Evolutionary conservation across 495 filamentous ascomycete species (phyloP).

Genomic region (Cladorrhinum samala): DNA sequence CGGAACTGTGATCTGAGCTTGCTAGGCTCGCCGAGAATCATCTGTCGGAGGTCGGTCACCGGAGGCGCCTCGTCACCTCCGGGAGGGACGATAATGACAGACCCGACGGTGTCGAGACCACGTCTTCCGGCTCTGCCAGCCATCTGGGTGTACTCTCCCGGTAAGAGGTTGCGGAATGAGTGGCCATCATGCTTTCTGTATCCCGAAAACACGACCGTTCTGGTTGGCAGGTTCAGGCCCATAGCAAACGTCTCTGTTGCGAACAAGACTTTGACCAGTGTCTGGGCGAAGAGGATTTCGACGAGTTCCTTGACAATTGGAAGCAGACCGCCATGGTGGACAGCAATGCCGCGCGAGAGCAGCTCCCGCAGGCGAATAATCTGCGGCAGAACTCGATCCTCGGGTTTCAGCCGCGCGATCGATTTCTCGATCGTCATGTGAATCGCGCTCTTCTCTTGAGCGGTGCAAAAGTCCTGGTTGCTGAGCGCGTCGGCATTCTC

Average conservation of each 20-base stretch:
- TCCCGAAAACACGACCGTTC: conserved; percentile 96
- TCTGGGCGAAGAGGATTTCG: conserved; percentile 92
- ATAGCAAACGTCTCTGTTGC: conserved; percentile 98
- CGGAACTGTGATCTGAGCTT: conserved; percentile 95
- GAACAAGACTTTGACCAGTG: conserved; percentile 92
- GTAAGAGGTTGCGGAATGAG: conserved; percentile 80
- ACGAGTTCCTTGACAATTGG: conserved; percentile 98
- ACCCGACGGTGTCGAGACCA: conserved; percentile 86
- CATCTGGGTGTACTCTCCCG: conserved; percentile 98
- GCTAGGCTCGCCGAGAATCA: conserved; percentile 94
- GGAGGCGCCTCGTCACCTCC: conserved; percentile 79
- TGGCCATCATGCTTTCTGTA: conserved; percentile 95
- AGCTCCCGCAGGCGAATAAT: conserved; percentile 83
- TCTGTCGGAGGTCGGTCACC: conserved; percentile 70
- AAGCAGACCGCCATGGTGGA: conserved; percentile 90
- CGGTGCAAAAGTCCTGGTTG: conserved; percentile 89
- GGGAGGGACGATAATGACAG: conserved; percentile 83
- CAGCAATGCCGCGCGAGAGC: conserved; percentile 81
- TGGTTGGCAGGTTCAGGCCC: conserved; percentile 91
- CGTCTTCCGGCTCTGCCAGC: conserved; percentile 89
- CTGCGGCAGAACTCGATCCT: conserved; percentile 83
- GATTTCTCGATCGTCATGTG: conserved; percentile 98
- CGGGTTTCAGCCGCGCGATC: conserved; percentile 82
- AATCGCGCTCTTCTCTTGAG: conserved; percentile 87
- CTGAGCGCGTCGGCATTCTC: conserved; percentile 93